Evolutionary conservation across 2,329 filamentous ascomycete species (phyloP), one percentile per base, ranked within the genome.

Genomic region (Exophiala bonariae): DNA sequence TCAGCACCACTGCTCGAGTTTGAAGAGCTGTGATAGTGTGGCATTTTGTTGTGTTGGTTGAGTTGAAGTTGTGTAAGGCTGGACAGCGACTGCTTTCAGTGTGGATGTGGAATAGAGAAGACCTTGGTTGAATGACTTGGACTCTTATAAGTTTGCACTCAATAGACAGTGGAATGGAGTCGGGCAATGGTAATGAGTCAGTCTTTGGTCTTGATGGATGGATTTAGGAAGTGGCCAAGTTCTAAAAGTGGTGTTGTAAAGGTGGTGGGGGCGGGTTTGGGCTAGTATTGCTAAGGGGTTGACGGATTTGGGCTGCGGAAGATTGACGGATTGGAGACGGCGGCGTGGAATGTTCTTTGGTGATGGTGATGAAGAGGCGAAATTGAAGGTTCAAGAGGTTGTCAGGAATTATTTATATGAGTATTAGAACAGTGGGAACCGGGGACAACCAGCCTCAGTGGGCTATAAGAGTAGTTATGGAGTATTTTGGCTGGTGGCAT

Each of bases 181-280:
- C n/a, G n/a, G n/a, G n/a, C n/a, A n/a, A n/a, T 26, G 23, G 23
- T 26, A 6, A 6, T 26, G 23, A 11, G 11, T 11, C 23, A 26
- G 23, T 26, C 11, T 26, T 26, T 26, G 11, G 23, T 6, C 23
- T 26, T 26, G 14, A 42, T 14, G 26, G 26, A 18, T 48, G 32
- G 41, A 38, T 32, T 16, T 28, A 11, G 23, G 23, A 26, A 33
- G 46, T 49, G 50, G 44, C 44, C 41, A 48, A 31, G 43, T 54
- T 45, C 52, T 54, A 54, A 51, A 54, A 51, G 52, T 54, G 45
- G 52, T 47, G 39, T 40, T 42, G 43, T 43, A 26, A 54, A 47
- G 44, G 47, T 33, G 48, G 48, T 54, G 52, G 52, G 48, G 52
- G 44, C 52, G 41, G 43, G 30, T 44, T 49, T 35, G 28, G 26